Percentiles rank a stretch among this genome's conserved stretches.
Evolutionary conservation across 169 alveolate species (phyloP).

Genomic region (Plasmodium blacklocki): DNA sequence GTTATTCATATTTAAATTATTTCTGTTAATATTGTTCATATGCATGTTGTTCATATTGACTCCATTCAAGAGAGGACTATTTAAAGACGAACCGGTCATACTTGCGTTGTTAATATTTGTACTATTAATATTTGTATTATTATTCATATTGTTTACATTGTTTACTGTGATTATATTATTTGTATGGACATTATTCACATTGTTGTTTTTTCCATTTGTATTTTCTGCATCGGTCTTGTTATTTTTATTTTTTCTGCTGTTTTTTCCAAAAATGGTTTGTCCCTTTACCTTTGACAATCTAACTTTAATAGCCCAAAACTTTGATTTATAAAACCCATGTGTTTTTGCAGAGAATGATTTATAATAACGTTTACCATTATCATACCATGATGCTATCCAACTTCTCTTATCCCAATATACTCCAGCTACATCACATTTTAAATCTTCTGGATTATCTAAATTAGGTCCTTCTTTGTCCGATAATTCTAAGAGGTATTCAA

Average conservation of each 20-base stretch:
- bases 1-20: no score
- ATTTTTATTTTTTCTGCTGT: constrained; percentile 18
- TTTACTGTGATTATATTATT: background rate
- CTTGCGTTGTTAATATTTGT: no score
- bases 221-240: background rate
- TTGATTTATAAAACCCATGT: constrained; percentile 88
- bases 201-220: background rate
- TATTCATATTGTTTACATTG: no score
- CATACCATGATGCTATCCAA: constrained; percentile 92
- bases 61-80: no score
- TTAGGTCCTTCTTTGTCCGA: constrained; percentile 82
- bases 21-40: no score
- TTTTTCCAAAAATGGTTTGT: constrained; percentile 73
- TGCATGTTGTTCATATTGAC: no score
- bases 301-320: constrained; percentile 88
- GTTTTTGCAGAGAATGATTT: constrained; percentile 88
- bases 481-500: constrained; percentile 84
- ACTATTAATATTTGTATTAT: no score
- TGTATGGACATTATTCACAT: background rate
- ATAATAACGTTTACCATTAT: constrained; percentile 84
- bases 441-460: constrained; percentile 82
- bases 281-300: constrained; percentile 83
- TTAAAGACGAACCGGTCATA: no score
- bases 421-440: constrained; percentile 86
- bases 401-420: constrained; percentile 91